Evolutionary conservation across 2,329 filamentous ascomycete species (phyloP).

Genomic region (Sordariomycetes sp.): DNA sequence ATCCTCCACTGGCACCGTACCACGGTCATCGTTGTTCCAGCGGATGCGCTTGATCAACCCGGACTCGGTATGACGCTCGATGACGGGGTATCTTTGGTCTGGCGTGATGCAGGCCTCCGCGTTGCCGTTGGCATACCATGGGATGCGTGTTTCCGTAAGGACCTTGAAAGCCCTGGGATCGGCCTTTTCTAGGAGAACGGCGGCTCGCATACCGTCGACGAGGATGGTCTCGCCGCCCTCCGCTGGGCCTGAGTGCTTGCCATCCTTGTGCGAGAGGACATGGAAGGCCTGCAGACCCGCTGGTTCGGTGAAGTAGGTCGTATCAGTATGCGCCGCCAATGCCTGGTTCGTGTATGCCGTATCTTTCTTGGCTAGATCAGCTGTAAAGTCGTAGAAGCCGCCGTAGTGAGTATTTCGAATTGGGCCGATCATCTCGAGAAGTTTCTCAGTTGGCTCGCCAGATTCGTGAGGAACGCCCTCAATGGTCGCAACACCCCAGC

Average conservation of each 20-base stretch:
- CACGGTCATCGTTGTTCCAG: slow-evolving; percentile 92
- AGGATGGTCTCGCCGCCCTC: slow-evolving; percentile 71
- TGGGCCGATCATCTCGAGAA: slow-evolving; percentile 75
- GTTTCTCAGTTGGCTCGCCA: slow-evolving; percentile 61
- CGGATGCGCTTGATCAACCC: slow-evolving; percentile 49
- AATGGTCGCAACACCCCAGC: slow-evolving; percentile 71
- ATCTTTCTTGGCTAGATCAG: slow-evolving; percentile 79
- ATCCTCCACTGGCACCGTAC: slow-evolving; percentile 50
- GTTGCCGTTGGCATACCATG: slow-evolving; percentile 86
- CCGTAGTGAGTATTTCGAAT: slow-evolving; percentile 90
- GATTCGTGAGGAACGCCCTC: slow-evolving; percentile 54
- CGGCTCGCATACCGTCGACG: slow-evolving; percentile 77
- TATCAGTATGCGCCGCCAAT: slow-evolving; percentile 84
- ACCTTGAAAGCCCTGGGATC: slow-evolving; percentile 46
- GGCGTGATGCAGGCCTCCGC: slow-evolving; percentile 73
- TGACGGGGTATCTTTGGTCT: slow-evolving; percentile 58
- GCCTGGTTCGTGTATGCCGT: slow-evolving; percentile 85
- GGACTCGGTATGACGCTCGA: slow-evolving; percentile 48
- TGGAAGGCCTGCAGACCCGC: slow-evolving; percentile 90
- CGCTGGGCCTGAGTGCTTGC: slow-evolving; percentile 18
- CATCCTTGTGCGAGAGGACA: slow-evolving; percentile 57
- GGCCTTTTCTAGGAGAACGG: slow-evolving; percentile 45
- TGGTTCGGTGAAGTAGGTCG: slow-evolving; percentile 90
- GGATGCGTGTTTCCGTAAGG: slow-evolving; percentile 49
- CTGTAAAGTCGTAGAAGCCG: slow-evolving; percentile 71